Evolutionary conservation across 2,329 filamentous ascomycete species (phyloP), one percentile per base, ranked within the genome.

Genomic region (Colletotrichum navitas): DNA sequence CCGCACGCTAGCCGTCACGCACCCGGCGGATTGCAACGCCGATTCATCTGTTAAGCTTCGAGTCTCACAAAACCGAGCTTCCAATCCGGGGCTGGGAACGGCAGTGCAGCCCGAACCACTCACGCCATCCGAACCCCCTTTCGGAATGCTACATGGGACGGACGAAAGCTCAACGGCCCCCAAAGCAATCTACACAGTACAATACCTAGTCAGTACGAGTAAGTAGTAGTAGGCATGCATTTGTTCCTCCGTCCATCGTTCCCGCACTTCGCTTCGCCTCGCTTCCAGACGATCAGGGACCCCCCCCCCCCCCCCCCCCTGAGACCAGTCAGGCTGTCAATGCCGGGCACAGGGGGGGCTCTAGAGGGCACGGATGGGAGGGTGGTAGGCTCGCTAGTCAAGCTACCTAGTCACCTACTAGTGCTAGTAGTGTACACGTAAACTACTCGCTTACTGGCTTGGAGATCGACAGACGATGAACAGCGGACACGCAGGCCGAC

Each of bases 191-290:
- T 39, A 39, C 36, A 39, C 12, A 14, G 3, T 18, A 16, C n/a
- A n/a, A n/a, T n/a, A n/a, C n/a, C 12, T 41, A 41, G 39, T 41
- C 39, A 41, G 39, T 41, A 6, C 39, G 36, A n/a, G n/a, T n/a
- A n/a, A n/a, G n/a, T n/a, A n/a, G n/a, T n/a, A n/a, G n/a, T n/a
- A n/a, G n/a, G n/a, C n/a, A n/a, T n/a, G n/a, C n/a, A n/a, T n/a
- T n/a, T n/a, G n/a, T n/a, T n/a, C n/a, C n/a, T n/a, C 39, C 16
- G 16, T n/a, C n/a, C 32, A 45, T n/a, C 59, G 43, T 61, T 61
- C 59, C 59, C 59, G 59, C 58, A 34, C 32, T 7, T 61, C 58
- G 58, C 58, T 47, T 47, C 41, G 41, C 29, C 14, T 61, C 59
- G 59, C 59, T 49, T 61, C 43, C 43, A 47, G 32, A 7, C 32